phyloP scores from a whole-genome alignment of 495 filamentous ascomycete species.

The Podospora australis region DNA sequence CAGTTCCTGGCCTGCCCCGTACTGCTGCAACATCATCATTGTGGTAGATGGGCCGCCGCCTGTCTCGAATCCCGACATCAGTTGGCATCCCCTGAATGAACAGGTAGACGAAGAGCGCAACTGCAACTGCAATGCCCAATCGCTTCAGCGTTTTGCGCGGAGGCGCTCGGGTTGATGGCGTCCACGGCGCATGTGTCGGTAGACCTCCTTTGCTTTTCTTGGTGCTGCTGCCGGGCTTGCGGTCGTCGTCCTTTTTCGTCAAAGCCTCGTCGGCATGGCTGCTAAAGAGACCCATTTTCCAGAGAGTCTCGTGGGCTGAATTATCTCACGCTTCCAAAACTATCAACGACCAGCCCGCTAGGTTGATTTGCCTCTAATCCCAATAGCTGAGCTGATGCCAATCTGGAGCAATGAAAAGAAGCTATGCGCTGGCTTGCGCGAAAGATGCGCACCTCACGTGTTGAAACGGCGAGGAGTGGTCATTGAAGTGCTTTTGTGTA shows the following conservation, averaged over 20 bases:
- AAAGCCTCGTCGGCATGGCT: slow-evolving; percentile 41
- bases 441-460: slow-evolving; percentile 1
- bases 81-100: slow-evolving; percentile 41
- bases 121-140: slow-evolving; percentile 24
- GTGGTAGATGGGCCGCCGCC: slow-evolving; percentile 21
- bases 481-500: too few species aligned
- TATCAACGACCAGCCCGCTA: background rate
- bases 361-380: too few species aligned
- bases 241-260: slow-evolving; percentile 48
- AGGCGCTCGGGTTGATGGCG: slow-evolving; percentile 19
- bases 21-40: too few species aligned
- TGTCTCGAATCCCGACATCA: slow-evolving; percentile 25
- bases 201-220: too few species aligned
- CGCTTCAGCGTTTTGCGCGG: slow-evolving; percentile 36
- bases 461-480: background rate
- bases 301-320: slow-evolving; percentile 9
- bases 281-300: slow-evolving; percentile 36
- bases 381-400: too few species aligned
- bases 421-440: background rate
- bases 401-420: too few species aligned
- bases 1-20: too few species aligned
- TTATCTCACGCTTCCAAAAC: background rate
- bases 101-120: slow-evolving; percentile 31
- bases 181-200: slow-evolving; percentile 26
- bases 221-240: slow-evolving; percentile 30